These are phyloP conservation scores for Albizia julibrissin DNA, from an alignment of 306 rosid species.

Conservation along the genomic window DNA sequence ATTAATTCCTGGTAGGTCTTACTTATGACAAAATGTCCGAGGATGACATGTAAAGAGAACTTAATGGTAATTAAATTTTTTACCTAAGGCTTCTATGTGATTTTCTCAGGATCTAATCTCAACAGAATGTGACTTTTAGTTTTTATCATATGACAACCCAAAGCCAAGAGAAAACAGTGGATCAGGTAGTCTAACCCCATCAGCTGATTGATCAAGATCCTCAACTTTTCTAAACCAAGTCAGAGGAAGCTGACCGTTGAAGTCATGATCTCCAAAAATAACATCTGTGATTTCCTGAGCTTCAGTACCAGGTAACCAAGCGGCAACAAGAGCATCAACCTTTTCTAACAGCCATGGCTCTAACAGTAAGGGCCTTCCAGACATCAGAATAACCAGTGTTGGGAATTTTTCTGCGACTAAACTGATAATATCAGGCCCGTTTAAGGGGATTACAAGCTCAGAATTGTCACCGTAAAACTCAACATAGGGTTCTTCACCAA, in stretches of 20 bases:
- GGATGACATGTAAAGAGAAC: too few relatives aligned
- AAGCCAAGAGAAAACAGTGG: slow-evolving; percentile 48
- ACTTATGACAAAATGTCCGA: too few relatives aligned
- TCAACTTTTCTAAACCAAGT: slow-evolving; percentile 72
- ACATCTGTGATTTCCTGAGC: slow-evolving; percentile 81
- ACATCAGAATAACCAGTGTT: slow-evolving; percentile 41
- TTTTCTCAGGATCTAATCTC: too few relatives aligned
- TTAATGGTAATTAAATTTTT: too few relatives aligned
- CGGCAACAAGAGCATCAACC: slow-evolving; percentile 73
- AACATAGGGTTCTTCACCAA: slow-evolving; percentile 82
- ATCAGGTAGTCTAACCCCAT: slow-evolving; percentile 5
- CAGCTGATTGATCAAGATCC: slow-evolving; percentile 52
- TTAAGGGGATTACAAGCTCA: slow-evolving; percentile 58
- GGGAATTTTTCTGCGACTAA: slow-evolving; percentile 67
- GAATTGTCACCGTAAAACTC: slow-evolving; percentile 66
- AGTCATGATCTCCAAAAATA: slow-evolving; percentile 70
- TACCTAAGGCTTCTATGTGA: too few relatives aligned
- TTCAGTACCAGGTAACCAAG: slow-evolving; percentile 96
- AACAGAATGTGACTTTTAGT: background rate
- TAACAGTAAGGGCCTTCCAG: slow-evolving; percentile 77
- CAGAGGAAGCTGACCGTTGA: slow-evolving; percentile 71
- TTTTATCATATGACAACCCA: slow-evolving; percentile 44
- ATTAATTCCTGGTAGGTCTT: too few relatives aligned
- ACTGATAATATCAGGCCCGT: slow-evolving; percentile 59
- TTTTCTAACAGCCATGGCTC: slow-evolving; percentile 66